Evolutionary conservation across 2,329 filamentous ascomycete species (phyloP), one percentile per base, ranked within the genome.

Genomic region (Cordyceps farinosa): DNA sequence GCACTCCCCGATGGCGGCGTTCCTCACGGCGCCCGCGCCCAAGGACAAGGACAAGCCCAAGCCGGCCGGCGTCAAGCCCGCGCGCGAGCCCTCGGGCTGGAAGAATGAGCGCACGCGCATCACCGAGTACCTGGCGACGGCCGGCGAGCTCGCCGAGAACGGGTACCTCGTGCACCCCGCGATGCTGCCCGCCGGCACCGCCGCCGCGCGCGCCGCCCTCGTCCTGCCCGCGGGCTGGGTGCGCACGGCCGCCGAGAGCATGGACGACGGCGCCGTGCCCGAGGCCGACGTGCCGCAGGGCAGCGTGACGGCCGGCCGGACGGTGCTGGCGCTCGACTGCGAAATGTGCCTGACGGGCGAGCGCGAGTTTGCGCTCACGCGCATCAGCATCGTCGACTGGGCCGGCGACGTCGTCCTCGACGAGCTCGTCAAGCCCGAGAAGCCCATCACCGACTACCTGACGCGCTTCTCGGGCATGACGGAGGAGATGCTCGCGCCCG

Each of bases 291-390:
- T 96, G 64, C 82, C 96, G 74, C 79, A 88, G 68, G 94, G 92
- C 62, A 94, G 92, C 74, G 79, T 97, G 64, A 96, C 92, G 0
- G 91, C 87, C 36, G 95, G 93, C 42, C 86, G 92, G 66, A 84
- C 89, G 44, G 79, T 97, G 11, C 79, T 96, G 55, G 89, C 92
- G 1, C 81, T 99, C 61, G 95, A 99, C 74, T 99, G 95, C 76
- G 95, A 99, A 76, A 99, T 99, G 95, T 97, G 93, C 74, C 88
- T 92, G 77, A 96, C 92, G 2, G 90, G 88, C 65, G 87, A 89
- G 65, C 87, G 87, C 54, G 85, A 91, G 67, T 91, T 90, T 66
- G 91, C 93, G 42, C 86, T 99, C 50, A 96, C 95, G 1, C 87
- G 95, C 63, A 89, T 98, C 73, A 97, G 92, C 73, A 76, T 98